A percentile compares a stretch with the other conserved stretches of the same genome.
Conservation (phyloP, 2,329 filamentous ascomycete species). For the Aspergillus alliaceus region DNA sequence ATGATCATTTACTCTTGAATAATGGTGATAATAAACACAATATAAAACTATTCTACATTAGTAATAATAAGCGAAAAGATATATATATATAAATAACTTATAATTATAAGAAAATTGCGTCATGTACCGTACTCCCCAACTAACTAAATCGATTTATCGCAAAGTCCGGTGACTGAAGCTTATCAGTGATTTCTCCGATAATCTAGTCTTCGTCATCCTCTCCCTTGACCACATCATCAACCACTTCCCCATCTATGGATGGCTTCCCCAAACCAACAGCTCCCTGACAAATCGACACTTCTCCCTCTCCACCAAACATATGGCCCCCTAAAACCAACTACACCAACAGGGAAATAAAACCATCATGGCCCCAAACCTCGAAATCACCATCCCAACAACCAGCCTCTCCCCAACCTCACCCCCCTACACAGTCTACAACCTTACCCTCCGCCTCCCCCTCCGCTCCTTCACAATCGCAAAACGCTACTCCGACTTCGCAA, state of each 20-base stretch:
- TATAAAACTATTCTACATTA: background rate
- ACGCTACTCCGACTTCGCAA: conserved; percentile 64
- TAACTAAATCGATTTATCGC: no score
- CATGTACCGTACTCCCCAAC: no score
- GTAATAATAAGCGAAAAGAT: no score
- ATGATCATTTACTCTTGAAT: background rate
- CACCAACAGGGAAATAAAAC: background rate
- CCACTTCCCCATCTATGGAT: no score
- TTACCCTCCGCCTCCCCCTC: conserved; percentile 61
- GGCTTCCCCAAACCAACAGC: no score
- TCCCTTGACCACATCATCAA: no score
- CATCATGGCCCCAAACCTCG: conserved; percentile 43
- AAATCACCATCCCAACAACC: conserved; percentile 53
- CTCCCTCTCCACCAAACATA: background rate
- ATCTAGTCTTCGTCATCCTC: no score
- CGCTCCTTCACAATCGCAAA: conserved; percentile 60
- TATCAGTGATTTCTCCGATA: background rate
- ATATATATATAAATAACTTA: no score
- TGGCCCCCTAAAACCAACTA: background rate
- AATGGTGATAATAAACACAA: background rate
- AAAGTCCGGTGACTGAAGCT: background rate
- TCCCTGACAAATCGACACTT: no score
- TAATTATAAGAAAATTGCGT: no score
- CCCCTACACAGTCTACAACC: conserved; percentile 61
- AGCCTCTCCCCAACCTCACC: conserved; percentile 49